Evolutionary conservation across 345 rosid species (phyloP).

Genomic region (Eucalyptus sp.): DNA sequence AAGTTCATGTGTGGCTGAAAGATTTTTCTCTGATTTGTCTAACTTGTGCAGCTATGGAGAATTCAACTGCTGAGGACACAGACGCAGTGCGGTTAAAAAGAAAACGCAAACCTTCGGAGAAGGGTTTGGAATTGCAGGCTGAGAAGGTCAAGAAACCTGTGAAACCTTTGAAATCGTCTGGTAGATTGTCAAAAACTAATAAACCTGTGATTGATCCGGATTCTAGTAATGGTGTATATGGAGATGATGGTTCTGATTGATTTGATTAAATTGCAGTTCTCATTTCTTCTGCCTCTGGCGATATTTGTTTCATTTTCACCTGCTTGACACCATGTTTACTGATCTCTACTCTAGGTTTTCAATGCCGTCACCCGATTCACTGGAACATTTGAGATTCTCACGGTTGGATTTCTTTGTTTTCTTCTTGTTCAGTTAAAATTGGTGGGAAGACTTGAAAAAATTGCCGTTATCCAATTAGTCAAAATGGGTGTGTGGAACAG

Average conservation of each 20-base stretch:
- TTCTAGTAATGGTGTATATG: conserved; percentile 32
- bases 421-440: neutral
- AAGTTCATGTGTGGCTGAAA: neutral
- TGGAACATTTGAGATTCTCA: neutral
- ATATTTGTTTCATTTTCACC: neutral
- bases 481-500: too few species aligned
- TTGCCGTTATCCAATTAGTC: too few species aligned
- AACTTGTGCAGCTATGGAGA: conserved; percentile 1
- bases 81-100: conserved; percentile 69
- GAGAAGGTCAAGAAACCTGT: conserved; percentile 74
- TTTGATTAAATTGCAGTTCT: neutral
- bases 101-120: conserved; percentile 88
- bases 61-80: conserved; percentile 48
- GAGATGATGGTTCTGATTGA: conserved; percentile 37
- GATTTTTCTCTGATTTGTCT: neutral
- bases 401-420: neutral
- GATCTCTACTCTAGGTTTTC: neutral
- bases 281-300: neutral
- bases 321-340: neutral
- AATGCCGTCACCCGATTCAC: neutral
- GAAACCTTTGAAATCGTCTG: conserved; percentile 39
- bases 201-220: conserved; percentile 46
- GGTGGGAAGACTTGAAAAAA: neutral
- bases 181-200: conserved; percentile 48
- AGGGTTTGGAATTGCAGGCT: conserved; percentile 90